Base-by-base conservation (phyloP, 164 flowering plant genomes). In the Hamamelis virginiana region DNA sequence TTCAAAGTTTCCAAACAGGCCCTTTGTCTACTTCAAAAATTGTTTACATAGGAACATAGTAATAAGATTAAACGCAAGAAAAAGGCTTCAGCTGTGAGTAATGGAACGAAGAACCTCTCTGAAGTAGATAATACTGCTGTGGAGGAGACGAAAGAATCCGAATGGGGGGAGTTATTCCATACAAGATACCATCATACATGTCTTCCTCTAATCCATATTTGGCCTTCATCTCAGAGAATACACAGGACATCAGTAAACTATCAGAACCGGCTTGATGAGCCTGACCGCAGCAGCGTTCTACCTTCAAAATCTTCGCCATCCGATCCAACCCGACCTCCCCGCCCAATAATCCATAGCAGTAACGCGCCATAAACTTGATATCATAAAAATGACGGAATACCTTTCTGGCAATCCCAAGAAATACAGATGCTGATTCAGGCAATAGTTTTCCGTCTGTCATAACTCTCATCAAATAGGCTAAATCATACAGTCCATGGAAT, bases 191-290 rank as follows among this genome's bases (percentile, higher is more conserved):
- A n/a, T n/a, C n/a, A n/a, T n/a, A n/a, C n/a, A n/a, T n/a, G n/a
- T n/a, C n/a, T n/a, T n/a, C n/a, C n/a, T n/a, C n/a, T n/a, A n/a
- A n/a, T n/a, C n/a, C n/a, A n/a, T n/a, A n/a, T n/a, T n/a, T n/a
- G n/a, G n/a, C n/a, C 59, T 10, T 58, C 61, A 58, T 58, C 61
- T 26, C 26, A 6, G 38, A 25, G 0, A 58, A 58, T 9, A 58
- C 38, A 0, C 11, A 1, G 25, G 61, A 0, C 6, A n/a, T 58
- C 18, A 58, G 13, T 58, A 58, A 14, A 15, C 61, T 58, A 13
- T 58, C 61, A 14, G 61, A 58, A 1, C 61, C 61, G 1, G 61
- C 61, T 16, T 58, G 33, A 26, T 58, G 61, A 0, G 61, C 61
- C 6, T n/a, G n/a, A n/a, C 18, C 61, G 9, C 38, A 33, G 6